phyloP scores from a whole-genome alignment of 176 grass and related monocot species.

The Oryza glaberrima region DNA sequence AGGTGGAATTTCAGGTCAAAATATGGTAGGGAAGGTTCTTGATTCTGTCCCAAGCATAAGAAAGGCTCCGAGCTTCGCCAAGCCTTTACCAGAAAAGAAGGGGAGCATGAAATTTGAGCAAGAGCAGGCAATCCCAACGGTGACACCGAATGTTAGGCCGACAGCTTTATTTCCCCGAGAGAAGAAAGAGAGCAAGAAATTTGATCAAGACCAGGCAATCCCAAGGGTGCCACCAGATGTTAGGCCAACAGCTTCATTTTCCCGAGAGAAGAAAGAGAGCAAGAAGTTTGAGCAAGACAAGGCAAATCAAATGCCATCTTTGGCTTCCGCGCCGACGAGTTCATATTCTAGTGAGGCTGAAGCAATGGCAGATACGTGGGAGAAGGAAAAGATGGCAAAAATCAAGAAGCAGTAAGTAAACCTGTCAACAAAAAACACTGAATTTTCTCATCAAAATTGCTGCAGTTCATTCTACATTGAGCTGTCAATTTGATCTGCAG shows the following conservation, averaged over 20 bases:
- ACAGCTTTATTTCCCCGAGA: slow-evolving; percentile 30
- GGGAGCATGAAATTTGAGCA: slow-evolving; percentile 51
- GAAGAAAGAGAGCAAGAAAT: slow-evolving; percentile 46
- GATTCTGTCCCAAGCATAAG: slow-evolving; percentile 24
- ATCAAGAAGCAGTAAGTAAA: slow-evolving; percentile 59
- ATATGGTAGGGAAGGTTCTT: slow-evolving; percentile 21
- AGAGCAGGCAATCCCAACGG: slow-evolving; percentile 29
- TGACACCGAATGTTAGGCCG: neutral
- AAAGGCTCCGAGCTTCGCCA: slow-evolving; percentile 47
- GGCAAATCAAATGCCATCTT: neutral
- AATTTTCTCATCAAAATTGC: neutral
- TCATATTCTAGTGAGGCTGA: slow-evolving; percentile 28
- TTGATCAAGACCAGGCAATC: slow-evolving; percentile 39
- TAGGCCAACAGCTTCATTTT: slow-evolving; percentile 3
- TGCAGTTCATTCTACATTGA: neutral
- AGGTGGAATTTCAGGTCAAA: slow-evolving; percentile 1
- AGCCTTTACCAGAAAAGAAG: slow-evolving; percentile 35
- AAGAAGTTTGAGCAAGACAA: neutral
- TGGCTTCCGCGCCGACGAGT: neutral
- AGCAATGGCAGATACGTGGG: slow-evolving; percentile 58
- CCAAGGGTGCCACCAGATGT: slow-evolving; percentile 6
- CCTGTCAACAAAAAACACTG: neutral
- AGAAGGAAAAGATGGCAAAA: slow-evolving; percentile 57
- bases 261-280: neutral
- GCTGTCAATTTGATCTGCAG: slow-evolving; percentile 16